These are phyloP conservation scores for Niebla homalea DNA, from an alignment of 495 filamentous ascomycete genomes.

Conservation along the genomic window DNA sequence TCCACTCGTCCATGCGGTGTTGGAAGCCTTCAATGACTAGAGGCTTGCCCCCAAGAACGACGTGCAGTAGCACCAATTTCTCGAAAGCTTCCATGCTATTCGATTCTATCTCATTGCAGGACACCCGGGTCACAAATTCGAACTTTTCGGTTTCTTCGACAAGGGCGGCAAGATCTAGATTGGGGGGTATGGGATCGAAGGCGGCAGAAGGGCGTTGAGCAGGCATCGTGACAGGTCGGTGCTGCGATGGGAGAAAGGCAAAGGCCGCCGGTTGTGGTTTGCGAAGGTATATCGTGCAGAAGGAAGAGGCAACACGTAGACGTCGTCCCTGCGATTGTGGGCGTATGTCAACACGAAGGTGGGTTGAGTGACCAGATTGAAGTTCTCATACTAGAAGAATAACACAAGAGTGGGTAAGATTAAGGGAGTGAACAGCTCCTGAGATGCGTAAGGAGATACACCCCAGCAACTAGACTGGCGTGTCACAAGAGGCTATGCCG, in stretches of 20 bases:
- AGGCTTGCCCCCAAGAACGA: conserved; percentile 71
- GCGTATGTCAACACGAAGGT: too few relatives aligned
- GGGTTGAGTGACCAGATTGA: too few relatives aligned
- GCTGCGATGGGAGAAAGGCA: neutral
- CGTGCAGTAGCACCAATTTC: conserved; percentile 61
- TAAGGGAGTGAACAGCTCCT: too few relatives aligned
- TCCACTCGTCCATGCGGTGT: conserved; percentile 46
- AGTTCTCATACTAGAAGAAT: too few relatives aligned
- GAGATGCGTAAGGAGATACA: too few relatives aligned
- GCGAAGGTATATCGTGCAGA: too few relatives aligned
- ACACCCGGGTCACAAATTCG: conserved; percentile 62
- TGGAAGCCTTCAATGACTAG: conserved; percentile 82
- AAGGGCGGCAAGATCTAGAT: conserved; percentile 59
- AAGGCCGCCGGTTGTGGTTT: neutral
- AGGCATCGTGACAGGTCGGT: conserved; percentile 41
- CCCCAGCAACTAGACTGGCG: too few relatives aligned
- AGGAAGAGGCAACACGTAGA: too few relatives aligned
- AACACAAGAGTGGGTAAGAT: too few relatives aligned
- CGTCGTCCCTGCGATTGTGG: too few relatives aligned
- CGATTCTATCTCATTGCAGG: conserved; percentile 56
- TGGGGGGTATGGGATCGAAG: conserved; percentile 75
- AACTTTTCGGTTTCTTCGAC: conserved; percentile 74
- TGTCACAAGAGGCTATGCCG: too few relatives aligned
- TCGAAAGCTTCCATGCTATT: conserved; percentile 65
- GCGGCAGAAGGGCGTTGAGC: conserved; percentile 48